Percentiles rank a stretch among this genome's conserved stretches.
Conservation (phyloP, 176 grass and related monocot species). For the Raddia distichophylla region DNA sequence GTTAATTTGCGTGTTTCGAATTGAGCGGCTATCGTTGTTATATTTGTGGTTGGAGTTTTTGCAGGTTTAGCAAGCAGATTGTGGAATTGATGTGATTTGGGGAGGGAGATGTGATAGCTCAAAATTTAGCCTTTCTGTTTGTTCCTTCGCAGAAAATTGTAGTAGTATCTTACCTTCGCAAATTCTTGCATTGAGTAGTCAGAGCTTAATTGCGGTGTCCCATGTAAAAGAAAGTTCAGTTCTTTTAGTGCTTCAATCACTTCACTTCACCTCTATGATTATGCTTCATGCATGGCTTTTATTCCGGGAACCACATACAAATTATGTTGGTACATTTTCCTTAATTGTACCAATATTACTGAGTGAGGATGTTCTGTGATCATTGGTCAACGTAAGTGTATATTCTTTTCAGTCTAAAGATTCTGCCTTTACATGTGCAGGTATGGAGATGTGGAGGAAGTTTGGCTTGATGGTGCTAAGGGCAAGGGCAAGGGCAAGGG, state of each 20-base stretch:
- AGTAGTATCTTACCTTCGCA: not conserved
- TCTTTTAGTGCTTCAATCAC: slow-evolving; percentile 1
- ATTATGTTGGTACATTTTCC: not conserved
- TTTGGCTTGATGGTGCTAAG: slow-evolving; percentile 94
- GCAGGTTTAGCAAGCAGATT: slow-evolving; percentile 1
- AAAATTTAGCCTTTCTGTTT: not conserved
- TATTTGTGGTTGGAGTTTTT: slow-evolving; percentile 12
- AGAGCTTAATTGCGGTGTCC: slow-evolving; percentile 5
- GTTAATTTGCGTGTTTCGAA: slow-evolving; percentile 8
- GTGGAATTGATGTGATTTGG: slow-evolving; percentile 21
- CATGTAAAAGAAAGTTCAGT: not conserved
- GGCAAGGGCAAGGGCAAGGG: slow-evolving; percentile 50
- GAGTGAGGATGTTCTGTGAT: not conserved
- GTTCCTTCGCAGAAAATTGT: slow-evolving; percentile 19
- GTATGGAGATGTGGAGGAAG: slow-evolving; percentile 85
- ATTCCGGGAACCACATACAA: slow-evolving; percentile 1
- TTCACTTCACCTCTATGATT: not conserved
- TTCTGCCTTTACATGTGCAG: slow-evolving; percentile 45
- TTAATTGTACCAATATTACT: not conserved
- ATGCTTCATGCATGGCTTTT: not conserved
- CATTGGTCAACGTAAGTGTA: slow-evolving; percentile 2
- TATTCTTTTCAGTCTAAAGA: slow-evolving; percentile 12
- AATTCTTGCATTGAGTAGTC: not conserved
- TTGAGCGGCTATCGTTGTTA: not conserved
- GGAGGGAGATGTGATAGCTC: not conserved